These are phyloP conservation scores for Penicillium soppii DNA, from an alignment of 495 filamentous ascomycete species.

Conservation along the genomic window DNA sequence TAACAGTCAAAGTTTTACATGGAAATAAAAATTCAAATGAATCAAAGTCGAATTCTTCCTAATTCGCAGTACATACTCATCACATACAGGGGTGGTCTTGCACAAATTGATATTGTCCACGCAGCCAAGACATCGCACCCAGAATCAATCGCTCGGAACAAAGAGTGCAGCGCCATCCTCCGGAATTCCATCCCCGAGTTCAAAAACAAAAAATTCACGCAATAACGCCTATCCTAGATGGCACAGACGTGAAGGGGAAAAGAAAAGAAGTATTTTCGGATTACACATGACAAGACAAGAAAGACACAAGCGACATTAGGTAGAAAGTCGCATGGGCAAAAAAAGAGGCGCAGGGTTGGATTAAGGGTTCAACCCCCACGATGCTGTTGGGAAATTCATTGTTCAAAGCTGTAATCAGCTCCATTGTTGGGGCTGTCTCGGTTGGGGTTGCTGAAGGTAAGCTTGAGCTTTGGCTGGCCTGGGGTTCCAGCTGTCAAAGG, in stretches of 20 bases:
- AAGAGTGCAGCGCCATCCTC: constrained; percentile 13
- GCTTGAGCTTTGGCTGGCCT: constrained; percentile 58
- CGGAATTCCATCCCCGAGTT: constrained; percentile 6
- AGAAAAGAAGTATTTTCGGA: constrained; percentile 12
- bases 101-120: neutral
- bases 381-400: constrained; percentile 20
- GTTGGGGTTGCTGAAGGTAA: constrained; percentile 53
- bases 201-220: constrained; percentile 4
- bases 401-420: constrained; percentile 33
- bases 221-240: constrained; percentile 15
- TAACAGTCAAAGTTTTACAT: too few relatives aligned
- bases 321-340: constrained; percentile 12
- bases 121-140: constrained; percentile 3
- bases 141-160: constrained; percentile 17
- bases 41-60: constrained; percentile 8
- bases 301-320: neutral
- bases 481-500: constrained; percentile 57
- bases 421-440: constrained; percentile 35
- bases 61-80: constrained; percentile 16
- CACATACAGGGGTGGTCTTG: constrained; percentile 8
- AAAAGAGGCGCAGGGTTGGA: constrained; percentile 4
- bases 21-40: neutral
- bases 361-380: neutral
- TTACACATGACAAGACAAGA: constrained; percentile 17
- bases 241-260: constrained; percentile 1